Evolutionary conservation across 495 filamentous ascomycete genomes (phyloP), one percentile per base, ranked within the genome.

Genomic region (Daldinia concentrica): DNA sequence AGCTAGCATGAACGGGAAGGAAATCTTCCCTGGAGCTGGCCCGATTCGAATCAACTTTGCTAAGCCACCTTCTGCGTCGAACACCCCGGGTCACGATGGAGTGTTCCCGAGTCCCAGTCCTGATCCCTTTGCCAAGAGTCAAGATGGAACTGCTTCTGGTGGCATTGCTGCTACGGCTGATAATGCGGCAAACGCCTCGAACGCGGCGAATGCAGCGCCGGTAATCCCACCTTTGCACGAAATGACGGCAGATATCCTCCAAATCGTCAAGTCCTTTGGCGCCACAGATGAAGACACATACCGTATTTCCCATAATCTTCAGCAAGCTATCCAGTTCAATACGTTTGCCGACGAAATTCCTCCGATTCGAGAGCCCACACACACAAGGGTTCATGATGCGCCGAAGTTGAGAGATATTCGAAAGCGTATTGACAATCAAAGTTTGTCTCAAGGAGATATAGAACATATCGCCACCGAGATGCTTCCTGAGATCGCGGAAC

Each of bases 1-100:
- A 76, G 88, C 88, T 19, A 84, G 89, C 75, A 90, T 97, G 77
- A 97, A 98, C 74, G 94, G 94, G 68, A 97, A 97, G 81, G 95
- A 99, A 78, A 97, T 99, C 55, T 98, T 99, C 83, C 96, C 95
- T 7, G 96, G 95, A 51, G 94, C 94, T 63, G 95, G 96, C 15
- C 94, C 95, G 12, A 92, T 98, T 48, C 85, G 94, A 61, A 98
- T 99, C 75, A 96, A 96, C 60, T 99, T 95, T 79, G 95, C 96
- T 19, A 99, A 99, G 80, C 95, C 94, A 45, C 95, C 94, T 19
- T 95, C 93, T 32, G 87, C 92, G 36, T 92, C 92, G 62, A 90
- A 89, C 41, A 95, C 96, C 9, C 94, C 95, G 43, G 93, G 93
- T 24, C 86, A 86, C 30, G 90, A 92, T 64, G 94, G 94, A 62